Conservation (phyloP, 768 basidiomycete genomes). For the Pleurotus djamor region DNA sequence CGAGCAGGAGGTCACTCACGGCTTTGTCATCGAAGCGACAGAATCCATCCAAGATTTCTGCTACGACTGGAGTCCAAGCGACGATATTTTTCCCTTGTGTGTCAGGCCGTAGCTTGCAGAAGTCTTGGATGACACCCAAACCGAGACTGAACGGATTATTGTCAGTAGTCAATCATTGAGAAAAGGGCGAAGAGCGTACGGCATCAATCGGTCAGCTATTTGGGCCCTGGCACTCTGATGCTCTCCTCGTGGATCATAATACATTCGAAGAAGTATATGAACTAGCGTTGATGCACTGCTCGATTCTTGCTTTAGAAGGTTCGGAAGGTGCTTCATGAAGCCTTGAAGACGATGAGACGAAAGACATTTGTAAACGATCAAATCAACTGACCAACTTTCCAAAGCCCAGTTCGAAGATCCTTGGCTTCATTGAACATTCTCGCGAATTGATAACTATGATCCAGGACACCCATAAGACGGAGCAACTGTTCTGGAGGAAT, state of each 20-base stretch:
- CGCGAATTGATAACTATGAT: slow-evolving; percentile 98
- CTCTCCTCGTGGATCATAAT: slow-evolving; percentile 85
- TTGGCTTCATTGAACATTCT: slow-evolving; percentile 98
- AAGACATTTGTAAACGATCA: neutral
- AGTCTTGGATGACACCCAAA: slow-evolving; percentile 86
- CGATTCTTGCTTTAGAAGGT: slow-evolving; percentile 96
- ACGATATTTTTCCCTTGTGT: slow-evolving; percentile 93
- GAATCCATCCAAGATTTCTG: slow-evolving; percentile 90
- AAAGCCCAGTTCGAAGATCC: slow-evolving; percentile 91
- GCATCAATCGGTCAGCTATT: slow-evolving; percentile 70
- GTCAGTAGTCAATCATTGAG: slow-evolving; percentile 9
- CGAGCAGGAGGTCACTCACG: slow-evolving; percentile 45
- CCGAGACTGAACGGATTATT: slow-evolving; percentile 57
- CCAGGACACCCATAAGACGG: slow-evolving; percentile 91
- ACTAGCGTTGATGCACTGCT: slow-evolving; percentile 95
- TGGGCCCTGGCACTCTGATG: slow-evolving; percentile 83
- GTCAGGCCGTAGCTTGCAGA: slow-evolving; percentile 84
- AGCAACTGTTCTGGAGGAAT: slow-evolving; percentile 95
- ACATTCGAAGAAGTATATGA: slow-evolving; percentile 90
- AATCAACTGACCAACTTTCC: slow-evolving; percentile 93
- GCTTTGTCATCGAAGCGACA: slow-evolving; percentile 87
- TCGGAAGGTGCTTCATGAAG: slow-evolving; percentile 99
- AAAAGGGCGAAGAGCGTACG: slow-evolving; percentile 40
- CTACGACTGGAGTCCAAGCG: slow-evolving; percentile 99
- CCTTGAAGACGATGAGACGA: slow-evolving; percentile 41